phyloP scores from a whole-genome alignment of 2,329 filamentous ascomycete genomes.

The Cadophora malorum region DNA sequence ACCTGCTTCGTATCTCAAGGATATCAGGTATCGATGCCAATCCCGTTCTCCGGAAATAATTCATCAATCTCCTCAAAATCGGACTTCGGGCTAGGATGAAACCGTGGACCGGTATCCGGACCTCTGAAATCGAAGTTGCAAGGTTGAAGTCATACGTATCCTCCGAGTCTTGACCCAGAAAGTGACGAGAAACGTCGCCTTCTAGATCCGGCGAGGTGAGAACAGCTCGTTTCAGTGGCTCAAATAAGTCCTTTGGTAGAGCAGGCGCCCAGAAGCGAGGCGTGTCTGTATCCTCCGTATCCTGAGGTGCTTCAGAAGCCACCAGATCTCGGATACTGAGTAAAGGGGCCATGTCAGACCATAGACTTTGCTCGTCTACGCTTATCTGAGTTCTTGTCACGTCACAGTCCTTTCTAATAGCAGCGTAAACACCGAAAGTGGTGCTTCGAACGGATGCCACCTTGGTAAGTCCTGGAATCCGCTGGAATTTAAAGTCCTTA shows the following conservation, averaged over 20 bases:
- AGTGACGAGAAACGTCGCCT: constrained; percentile 61
- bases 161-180: constrained; percentile 50
- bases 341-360: constrained; percentile 75
- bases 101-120: constrained; percentile 80
- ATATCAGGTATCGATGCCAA: constrained; percentile 64
- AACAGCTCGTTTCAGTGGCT: constrained; percentile 57
- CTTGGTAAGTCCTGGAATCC: constrained; percentile 85
- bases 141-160: constrained; percentile 49
- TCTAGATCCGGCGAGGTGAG: constrained; percentile 72
- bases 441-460: constrained; percentile 87
- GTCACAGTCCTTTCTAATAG: constrained; percentile 82
- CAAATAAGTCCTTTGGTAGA: constrained; percentile 59
- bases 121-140: constrained; percentile 68
- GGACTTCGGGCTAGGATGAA: constrained; percentile 81
- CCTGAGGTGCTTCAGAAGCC: constrained; percentile 48
- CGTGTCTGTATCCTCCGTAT: constrained; percentile 48
- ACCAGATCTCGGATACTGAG: constrained; percentile 70
- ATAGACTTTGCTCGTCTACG: constrained; percentile 71
- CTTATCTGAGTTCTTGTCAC: constrained; percentile 75
- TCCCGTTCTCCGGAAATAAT: constrained; percentile 61
- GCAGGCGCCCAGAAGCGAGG: constrained; percentile 51
- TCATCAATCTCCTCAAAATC: constrained; percentile 67
- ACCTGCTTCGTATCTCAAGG: constrained; percentile 60
- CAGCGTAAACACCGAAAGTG: constrained; percentile 87
- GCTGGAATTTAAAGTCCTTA: constrained; percentile 95